These are phyloP conservation scores for Metrosideros polymorpha DNA, from an alignment of 441 rosid genomes.

Conservation along the genomic window DNA sequence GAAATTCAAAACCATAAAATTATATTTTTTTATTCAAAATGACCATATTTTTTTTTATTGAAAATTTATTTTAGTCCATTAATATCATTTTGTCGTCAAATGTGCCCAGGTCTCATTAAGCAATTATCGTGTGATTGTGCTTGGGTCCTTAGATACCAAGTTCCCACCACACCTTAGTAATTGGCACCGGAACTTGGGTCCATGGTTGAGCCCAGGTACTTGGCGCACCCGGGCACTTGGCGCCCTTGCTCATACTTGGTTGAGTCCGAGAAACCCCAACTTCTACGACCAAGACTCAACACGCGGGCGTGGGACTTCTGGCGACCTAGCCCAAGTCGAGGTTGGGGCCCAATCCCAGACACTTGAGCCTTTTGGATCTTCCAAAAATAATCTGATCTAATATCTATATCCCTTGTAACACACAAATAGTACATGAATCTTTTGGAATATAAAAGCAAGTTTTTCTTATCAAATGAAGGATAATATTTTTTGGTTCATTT, in stretches of 20 bases:
- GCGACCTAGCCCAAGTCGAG: accelerated
- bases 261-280: neutral
- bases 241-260: too few relatives aligned
- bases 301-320: neutral
- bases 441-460: neutral
- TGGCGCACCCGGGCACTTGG: too few relatives aligned
- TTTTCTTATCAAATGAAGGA: accelerated
- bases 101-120: neutral
- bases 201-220: neutral
- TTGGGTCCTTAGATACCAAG: neutral
- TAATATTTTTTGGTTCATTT: neutral
- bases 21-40: neutral
- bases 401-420: neutral
- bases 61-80: neutral
- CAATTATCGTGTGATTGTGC: neutral
- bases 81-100: neutral
- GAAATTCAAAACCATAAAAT: neutral
- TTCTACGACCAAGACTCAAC: neutral
- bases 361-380: neutral
- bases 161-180: neutral
- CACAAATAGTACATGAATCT: neutral
- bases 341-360: neutral
- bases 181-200: accelerated
- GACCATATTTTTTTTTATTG: neutral
- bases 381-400: neutral